Base-by-base conservation (phyloP, 495 filamentous ascomycete genomes). In the Penicillium desertorum region DNA sequence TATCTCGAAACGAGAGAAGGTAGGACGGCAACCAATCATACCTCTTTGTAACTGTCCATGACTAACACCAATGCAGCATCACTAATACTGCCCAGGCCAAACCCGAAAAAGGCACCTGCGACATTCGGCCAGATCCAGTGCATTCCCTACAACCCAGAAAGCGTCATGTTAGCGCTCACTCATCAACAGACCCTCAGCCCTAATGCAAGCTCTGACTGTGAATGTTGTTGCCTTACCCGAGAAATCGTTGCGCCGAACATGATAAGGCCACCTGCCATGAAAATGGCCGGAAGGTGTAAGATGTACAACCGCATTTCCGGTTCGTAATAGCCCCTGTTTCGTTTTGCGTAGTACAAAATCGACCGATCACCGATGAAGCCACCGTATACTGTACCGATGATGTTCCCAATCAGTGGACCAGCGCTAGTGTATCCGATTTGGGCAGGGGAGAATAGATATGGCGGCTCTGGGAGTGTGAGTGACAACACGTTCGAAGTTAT, bases 221-320 rank as follows among this genome's bases (percentile, higher is more conserved):
- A 16, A 41, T n/a, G 47, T 2, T 37, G 27, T n/a, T 27, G 25
- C 4, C 66, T 54, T 62, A 70, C 71, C 49, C 63, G 37, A 5
- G 62, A 57, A 20, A 72, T 54, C 0, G 71, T 71, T 7, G 51
- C 60, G 9, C 72, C 72, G 43, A 75, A 75, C 70, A 75, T 73
- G 4, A 73, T 66, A n/a, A 71, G n/a, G 0, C 72, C 72, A 5
- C 65, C 67, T 8, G 65, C 58, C 54, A 71, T 62, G 3, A 47
- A 14, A 1, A 70, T n/a, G 1, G 65, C 68, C 2, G 70, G 70
- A n/a, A 75, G 23, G 51, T 71, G 67, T 32, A 72, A 56, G 16
- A 72, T 73, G 44, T 72, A 77, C 9, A 78, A 57, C 17, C 76
- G 64, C 66, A 76, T 74, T 51, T 80, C 77, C 0, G 75, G 69